Conservation (phyloP, 164 flowering plant species). For the Nelumbo lutea region DNA sequence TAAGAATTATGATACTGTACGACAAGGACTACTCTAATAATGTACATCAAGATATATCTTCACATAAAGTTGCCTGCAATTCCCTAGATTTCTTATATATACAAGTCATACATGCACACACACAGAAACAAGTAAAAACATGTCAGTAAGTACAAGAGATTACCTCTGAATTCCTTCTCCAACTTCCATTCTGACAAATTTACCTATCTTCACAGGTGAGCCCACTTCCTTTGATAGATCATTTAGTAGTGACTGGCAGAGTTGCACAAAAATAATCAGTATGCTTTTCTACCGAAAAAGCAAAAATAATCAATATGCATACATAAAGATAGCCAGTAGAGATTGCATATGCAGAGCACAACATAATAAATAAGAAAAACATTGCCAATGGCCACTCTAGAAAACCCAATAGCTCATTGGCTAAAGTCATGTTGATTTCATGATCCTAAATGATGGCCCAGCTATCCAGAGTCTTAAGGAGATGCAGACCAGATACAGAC, state of each 20-base stretch:
- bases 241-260: slow-evolving; percentile 52
- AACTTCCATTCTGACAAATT: slow-evolving; percentile 79
- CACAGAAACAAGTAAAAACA: too few species aligned
- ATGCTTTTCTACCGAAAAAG: background rate
- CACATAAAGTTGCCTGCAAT: too few species aligned
- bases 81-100: too few species aligned
- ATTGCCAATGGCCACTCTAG: background rate
- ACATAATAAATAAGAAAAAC: background rate
- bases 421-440: background rate
- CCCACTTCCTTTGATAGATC: slow-evolving; percentile 85
- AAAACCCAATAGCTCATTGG: background rate
- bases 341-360: background rate
- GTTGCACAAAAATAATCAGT: slow-evolving; percentile 10
- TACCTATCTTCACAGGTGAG: slow-evolving; percentile 64
- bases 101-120: too few species aligned
- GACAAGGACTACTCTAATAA: too few species aligned
- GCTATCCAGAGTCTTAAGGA: too few species aligned
- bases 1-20: too few species aligned
- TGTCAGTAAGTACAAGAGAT: background rate
- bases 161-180: slow-evolving; percentile 89
- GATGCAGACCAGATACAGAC: too few species aligned
- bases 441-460: background rate
- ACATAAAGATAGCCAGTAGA: background rate
- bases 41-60: too few species aligned
- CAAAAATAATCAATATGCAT: background rate